These are phyloP conservation scores for Sporobolomyces roseus DNA, from an alignment of 768 basidiomycete species.

Conservation along the genomic window DNA sequence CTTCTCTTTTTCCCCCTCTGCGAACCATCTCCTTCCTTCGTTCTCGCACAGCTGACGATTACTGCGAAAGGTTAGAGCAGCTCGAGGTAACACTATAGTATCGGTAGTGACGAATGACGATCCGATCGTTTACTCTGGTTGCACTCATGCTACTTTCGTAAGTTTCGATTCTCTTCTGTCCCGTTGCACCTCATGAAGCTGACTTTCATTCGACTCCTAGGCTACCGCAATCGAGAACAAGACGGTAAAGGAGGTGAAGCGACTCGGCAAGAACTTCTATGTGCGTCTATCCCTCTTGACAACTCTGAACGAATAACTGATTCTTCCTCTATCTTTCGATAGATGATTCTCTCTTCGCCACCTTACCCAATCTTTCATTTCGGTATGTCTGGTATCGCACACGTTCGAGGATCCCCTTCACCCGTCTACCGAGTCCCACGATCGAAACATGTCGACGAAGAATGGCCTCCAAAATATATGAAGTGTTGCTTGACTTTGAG, in stretches of 20 bases:
- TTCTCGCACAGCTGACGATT: neutral
- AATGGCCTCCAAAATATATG: slow-evolving; percentile 44
- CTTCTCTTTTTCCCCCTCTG: neutral
- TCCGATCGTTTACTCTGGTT: slow-evolving; percentile 39
- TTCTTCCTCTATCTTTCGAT: neutral
- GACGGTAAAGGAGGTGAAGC: slow-evolving; percentile 28
- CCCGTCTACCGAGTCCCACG: slow-evolving; percentile 39
- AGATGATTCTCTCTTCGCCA: slow-evolving; percentile 30
- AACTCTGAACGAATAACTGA: too few species aligned
- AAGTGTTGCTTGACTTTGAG: slow-evolving; percentile 36
- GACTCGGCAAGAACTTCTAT: slow-evolving; percentile 46
- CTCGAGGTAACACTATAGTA: slow-evolving; percentile 32
- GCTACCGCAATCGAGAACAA: slow-evolving; percentile 27
- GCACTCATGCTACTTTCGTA: slow-evolving; percentile 28
- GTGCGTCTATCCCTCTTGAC: slow-evolving; percentile 39
- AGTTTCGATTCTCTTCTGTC: neutral
- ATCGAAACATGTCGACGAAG: slow-evolving; percentile 14
- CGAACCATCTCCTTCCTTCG: neutral
- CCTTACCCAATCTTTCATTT: slow-evolving; percentile 41
- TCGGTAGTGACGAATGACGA: slow-evolving; percentile 31
- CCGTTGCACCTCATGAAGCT: too few species aligned
- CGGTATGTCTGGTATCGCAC: slow-evolving; percentile 40
- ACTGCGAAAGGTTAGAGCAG: slow-evolving; percentile 4
- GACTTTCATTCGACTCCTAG: neutral
- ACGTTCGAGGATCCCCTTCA: slow-evolving; percentile 28